phyloP scores from a whole-genome alignment of 805 yeast species.

The Candida stauntonica region DNA sequence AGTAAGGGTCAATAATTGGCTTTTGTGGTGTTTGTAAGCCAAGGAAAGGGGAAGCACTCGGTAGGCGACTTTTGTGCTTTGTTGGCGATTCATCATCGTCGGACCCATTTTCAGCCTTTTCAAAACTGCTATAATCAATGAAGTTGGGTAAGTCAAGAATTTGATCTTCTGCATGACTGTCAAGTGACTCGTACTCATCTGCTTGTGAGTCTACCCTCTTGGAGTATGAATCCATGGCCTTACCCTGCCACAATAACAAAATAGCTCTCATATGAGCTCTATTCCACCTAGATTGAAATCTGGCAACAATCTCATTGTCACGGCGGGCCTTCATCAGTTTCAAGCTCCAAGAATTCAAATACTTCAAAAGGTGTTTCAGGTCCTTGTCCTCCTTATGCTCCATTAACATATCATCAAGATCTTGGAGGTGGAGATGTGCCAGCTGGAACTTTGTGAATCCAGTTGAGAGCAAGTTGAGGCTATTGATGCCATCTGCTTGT shows the following conservation, averaged over 20 bases:
- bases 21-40: constrained; percentile 23
- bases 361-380: constrained; percentile 21
- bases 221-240: constrained; percentile 1
- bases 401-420: constrained; percentile 17
- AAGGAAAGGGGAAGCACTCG: constrained; percentile 6
- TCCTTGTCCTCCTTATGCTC: constrained; percentile 24
- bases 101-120: constrained; percentile 1
- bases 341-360: constrained; percentile 33
- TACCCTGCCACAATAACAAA: constrained; percentile 32
- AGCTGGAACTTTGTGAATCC: constrained; percentile 26
- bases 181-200: constrained; percentile 3
- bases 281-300: constrained; percentile 35
- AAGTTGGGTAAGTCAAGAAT: neutral
- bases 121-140: neutral
- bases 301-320: constrained; percentile 31
- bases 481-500: constrained; percentile 25
- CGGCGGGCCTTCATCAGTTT: constrained; percentile 30
- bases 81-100: constrained; percentile 26
- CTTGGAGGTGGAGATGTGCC: constrained; percentile 12
- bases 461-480: constrained; percentile 21
- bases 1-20: constrained; percentile 6
- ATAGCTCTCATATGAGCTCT: constrained; percentile 36
- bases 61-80: constrained; percentile 4
- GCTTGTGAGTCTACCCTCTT: neutral
- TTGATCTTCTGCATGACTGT: neutral